Percentiles rank a stretch among this genome's conserved stretches.
Conservation (phyloP, 1,284 basidiomycete species). For the Cystobasidium slooffiae region DNA sequence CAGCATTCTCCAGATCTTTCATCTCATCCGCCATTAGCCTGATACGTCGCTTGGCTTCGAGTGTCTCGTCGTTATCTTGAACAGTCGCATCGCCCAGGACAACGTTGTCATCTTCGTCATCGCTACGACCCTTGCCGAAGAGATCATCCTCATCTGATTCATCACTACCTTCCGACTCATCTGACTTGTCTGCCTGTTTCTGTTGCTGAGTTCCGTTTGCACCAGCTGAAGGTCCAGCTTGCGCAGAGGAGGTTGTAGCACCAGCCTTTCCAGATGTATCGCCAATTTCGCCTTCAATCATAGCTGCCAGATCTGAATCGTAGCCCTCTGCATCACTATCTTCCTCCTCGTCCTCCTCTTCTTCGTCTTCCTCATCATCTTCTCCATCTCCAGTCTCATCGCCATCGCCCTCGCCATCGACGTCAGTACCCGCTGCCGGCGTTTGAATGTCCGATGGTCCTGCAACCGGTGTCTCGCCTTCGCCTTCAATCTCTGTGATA, state of each 20-base stretch:
- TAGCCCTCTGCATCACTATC: slow-evolving; percentile 69
- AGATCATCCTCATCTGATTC: slow-evolving; percentile 52
- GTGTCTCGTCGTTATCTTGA: slow-evolving; percentile 47
- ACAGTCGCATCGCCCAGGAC: slow-evolving; percentile 45
- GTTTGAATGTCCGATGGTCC: background rate
- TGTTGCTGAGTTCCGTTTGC: background rate
- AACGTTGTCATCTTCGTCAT: slow-evolving; percentile 57
- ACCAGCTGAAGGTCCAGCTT: slow-evolving; percentile 19
- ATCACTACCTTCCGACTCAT: slow-evolving; percentile 47
- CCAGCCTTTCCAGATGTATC: slow-evolving; percentile 37
- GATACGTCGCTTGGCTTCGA: slow-evolving; percentile 58
- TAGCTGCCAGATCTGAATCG: slow-evolving; percentile 54
- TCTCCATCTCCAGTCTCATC: slow-evolving; percentile 67
- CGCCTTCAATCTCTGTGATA: slow-evolving; percentile 43
- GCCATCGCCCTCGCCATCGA: slow-evolving; percentile 55
- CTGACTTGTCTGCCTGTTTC: slow-evolving; percentile 21
- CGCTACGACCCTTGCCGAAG: slow-evolving; percentile 51
- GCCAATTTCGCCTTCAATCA: slow-evolving; percentile 52
- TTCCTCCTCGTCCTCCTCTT: slow-evolving; percentile 73
- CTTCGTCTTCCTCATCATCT: slow-evolving; percentile 65
- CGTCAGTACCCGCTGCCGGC: slow-evolving; percentile 54
- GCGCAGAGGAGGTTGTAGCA: slow-evolving; percentile 17
- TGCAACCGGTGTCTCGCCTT: slow-evolving; percentile 16
- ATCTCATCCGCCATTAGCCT: slow-evolving; percentile 74
- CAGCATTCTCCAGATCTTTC: slow-evolving; percentile 81